phyloP scores from a whole-genome alignment of 2,329 filamentous ascomycete species.

The Penicillium psychrosexuale region DNA sequence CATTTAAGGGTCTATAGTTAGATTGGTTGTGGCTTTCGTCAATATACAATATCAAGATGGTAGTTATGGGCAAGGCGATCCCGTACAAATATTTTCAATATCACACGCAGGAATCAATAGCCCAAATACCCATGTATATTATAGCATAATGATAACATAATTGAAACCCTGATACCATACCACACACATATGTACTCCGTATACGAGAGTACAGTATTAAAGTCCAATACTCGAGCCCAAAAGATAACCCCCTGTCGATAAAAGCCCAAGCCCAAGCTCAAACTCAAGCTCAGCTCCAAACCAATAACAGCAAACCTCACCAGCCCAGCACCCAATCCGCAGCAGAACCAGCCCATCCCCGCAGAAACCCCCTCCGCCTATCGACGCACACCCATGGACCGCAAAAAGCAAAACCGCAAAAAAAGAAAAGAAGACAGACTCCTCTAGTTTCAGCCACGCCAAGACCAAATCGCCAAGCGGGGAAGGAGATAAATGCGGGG shows the following conservation, averaged over 20 bases:
- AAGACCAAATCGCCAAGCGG: background rate
- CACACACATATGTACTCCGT: background rate
- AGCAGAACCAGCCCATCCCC: background rate
- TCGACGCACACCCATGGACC: background rate
- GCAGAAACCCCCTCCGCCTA: background rate
- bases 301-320: background rate
- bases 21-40: background rate
- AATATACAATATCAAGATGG: background rate
- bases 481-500: constrained; percentile 4
- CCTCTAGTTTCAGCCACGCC: background rate
- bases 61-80: background rate
- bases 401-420: background rate
- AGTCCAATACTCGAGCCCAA: background rate
- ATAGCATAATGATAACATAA: background rate
- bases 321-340: background rate
- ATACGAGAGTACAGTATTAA: background rate
- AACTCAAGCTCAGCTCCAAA: background rate
- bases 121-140: background rate
- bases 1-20: background rate
- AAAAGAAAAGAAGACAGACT: background rate
- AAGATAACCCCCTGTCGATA: background rate
- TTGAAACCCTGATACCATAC: background rate
- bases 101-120: background rate
- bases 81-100: background rate
- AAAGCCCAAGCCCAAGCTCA: background rate